Evolutionary conservation across 169 alveolate genomes (phyloP).

Genomic region (Condylostoma magnum): DNA sequence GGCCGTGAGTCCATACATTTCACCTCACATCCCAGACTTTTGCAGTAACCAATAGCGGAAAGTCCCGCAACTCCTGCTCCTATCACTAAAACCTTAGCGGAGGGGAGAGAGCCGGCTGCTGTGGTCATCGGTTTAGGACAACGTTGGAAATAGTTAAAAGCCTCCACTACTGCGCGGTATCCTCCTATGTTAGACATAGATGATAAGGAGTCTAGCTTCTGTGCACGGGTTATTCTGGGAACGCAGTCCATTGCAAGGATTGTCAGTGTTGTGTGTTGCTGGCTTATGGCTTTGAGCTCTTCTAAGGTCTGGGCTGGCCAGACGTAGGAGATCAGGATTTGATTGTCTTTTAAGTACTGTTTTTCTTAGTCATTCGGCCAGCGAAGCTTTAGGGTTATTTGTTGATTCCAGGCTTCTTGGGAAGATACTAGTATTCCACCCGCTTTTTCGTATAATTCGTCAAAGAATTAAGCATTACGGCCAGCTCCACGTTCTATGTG

Average conservation of each 20-base stretch:
- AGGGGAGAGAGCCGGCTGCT: slow-evolving; percentile 92
- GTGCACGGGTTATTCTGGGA: slow-evolving; percentile 92
- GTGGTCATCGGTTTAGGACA: slow-evolving; percentile 87
- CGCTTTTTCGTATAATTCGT: slow-evolving; percentile 36
- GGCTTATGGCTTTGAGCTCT: slow-evolving; percentile 47
- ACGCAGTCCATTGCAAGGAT: slow-evolving; percentile 89
- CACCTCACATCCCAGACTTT: slow-evolving; percentile 87
- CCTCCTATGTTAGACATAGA: slow-evolving; percentile 93
- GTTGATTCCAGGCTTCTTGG: slow-evolving; percentile 50
- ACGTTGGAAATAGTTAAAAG: slow-evolving; percentile 87
- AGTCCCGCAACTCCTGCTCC: slow-evolving; percentile 98
- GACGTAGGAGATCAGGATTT: slow-evolving; percentile 68
- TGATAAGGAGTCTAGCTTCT: slow-evolving; percentile 88
- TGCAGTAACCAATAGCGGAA: slow-evolving; percentile 93
- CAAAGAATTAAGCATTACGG: slow-evolving; percentile 39
- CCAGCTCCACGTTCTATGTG: slow-evolving; percentile 61
- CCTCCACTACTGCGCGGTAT: slow-evolving; percentile 93
- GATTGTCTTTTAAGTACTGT: slow-evolving; percentile 63
- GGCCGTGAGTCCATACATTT: slow-evolving; percentile 84
- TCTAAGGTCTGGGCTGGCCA: slow-evolving; percentile 75
- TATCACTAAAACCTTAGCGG: slow-evolving; percentile 91
- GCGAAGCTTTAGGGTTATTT: slow-evolving; percentile 74
- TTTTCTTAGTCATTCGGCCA: slow-evolving; percentile 62
- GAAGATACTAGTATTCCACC: slow-evolving; percentile 54
- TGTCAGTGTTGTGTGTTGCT: slow-evolving; percentile 61